Base-by-base conservation (phyloP, 148 eudicot species). In the Persicaria maculosa region DNA sequence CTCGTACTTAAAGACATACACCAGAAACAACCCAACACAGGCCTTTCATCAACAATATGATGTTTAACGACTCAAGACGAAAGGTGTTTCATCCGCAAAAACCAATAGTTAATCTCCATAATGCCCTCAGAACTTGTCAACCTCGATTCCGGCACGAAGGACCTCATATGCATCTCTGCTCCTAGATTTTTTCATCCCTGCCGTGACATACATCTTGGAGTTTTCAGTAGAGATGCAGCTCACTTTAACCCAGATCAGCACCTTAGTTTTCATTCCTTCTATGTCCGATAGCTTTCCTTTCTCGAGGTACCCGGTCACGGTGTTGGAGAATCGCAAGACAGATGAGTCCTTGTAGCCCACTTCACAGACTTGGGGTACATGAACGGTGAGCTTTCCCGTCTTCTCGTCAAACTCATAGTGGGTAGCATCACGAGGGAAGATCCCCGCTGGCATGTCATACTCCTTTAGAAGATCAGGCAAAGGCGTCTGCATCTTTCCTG, bases 401-500 rank as follows among this genome's bases (percentile, higher is more conserved):
- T 86, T 83, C 64, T 92, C 99, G 74, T 92, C 90, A 78, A 95
- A 90, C 88, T 95, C 99, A 10, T 92, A 95, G 78, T 92, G 92
- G 72, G 97, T 95, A 20, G 93, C 99, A 73, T 95, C 94, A 52
- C 88, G 92, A 11, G 99, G 99, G 76, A 95, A 95, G 83, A 95
- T 88, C 11, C 99, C 99, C 11, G 80, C 80, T 46, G 99, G 80
- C 45, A 95, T 76, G 81, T 95, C 89, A 62, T 90, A 83, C 54
- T 95, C 97, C 85, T 95, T 86, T n/a, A 95, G 86, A 62, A 95
- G 86, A 53, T 95, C 97, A 15, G 89, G 87, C 71, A 92, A 78
- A 20, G 99, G 94, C 80, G 86, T 88, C 72, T 95, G 99, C 99
- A 95, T 85, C 81, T 87, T 90, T 55, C 96, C 96, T 94, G 87